Evolutionary conservation across 768 basidiomycete species (phyloP).

Genomic region (Boletellus ananiceps): DNA sequence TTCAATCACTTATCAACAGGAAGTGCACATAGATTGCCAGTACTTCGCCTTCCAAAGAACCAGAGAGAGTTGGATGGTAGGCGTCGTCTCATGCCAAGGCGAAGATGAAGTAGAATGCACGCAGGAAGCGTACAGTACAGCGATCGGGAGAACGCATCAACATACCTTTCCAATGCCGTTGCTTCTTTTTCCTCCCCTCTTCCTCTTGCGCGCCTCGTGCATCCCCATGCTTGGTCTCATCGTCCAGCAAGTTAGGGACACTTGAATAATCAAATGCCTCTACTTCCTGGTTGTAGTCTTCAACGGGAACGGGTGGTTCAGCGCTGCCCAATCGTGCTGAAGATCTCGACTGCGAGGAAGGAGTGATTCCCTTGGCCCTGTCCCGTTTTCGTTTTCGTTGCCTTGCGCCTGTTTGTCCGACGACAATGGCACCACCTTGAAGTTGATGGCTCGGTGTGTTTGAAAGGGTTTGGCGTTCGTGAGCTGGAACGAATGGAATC

Average conservation of each 20-base stretch:
- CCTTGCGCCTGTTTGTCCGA: slow-evolving; percentile 60
- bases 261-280: slow-evolving; percentile 65
- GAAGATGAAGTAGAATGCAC: slow-evolving; percentile 8
- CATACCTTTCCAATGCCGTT: slow-evolving; percentile 42
- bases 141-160: slow-evolving; percentile 1
- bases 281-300: slow-evolving; percentile 21
- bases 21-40: slow-evolving; percentile 1
- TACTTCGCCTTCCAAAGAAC: slow-evolving; percentile 2
- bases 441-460: slow-evolving; percentile 12
- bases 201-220: slow-evolving; percentile 16
- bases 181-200: slow-evolving; percentile 46
- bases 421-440: slow-evolving; percentile 64
- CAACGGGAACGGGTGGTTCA: slow-evolving; percentile 2
- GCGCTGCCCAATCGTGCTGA: not conserved
- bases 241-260: slow-evolving; percentile 70
- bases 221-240: slow-evolving; percentile 35
- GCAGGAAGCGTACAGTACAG: not conserved
- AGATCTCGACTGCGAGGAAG: slow-evolving; percentile 1
- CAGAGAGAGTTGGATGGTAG: not conserved
- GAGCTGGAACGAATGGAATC: slow-evolving; percentile 72
- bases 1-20: slow-evolving; percentile 1
- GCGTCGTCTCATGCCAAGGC: not conserved
- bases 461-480: slow-evolving; percentile 41
- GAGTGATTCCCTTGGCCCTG: slow-evolving; percentile 10
- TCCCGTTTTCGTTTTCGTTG: slow-evolving; percentile 53